A percentile compares a stretch with the other conserved stretches of the same genome.
These are phyloP conservation scores for Eucalyptus lansdowneana DNA, from an alignment of 345 rosid genomes.

Conservation along the genomic window DNA sequence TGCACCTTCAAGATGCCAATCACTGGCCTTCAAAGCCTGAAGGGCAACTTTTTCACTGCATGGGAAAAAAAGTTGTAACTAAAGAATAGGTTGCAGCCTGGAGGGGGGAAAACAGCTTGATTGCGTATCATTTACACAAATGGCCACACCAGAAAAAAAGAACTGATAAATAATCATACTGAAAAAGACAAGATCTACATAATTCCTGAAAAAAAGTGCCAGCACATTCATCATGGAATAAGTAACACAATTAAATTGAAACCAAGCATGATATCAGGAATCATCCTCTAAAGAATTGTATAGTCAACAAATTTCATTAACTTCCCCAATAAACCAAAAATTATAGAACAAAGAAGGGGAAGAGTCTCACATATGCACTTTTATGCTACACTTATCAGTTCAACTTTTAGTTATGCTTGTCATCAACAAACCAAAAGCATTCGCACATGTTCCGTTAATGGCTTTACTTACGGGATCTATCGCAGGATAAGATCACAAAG, in stretches of 20 bases:
- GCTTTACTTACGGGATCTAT: neutral
- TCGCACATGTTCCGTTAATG: neutral
- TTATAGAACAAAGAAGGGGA: neutral
- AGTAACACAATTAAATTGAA: neutral
- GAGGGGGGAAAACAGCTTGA: neutral
- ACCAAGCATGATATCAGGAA: neutral
- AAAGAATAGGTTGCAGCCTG: neutral
- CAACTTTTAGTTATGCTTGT: neutral
- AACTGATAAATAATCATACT: neutral
- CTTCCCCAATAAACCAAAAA: neutral
- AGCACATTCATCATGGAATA: neutral
- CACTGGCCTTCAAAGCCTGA: constrained; percentile 82
- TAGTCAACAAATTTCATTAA: neutral
- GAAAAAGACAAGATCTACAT: neutral
- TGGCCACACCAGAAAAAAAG: neutral
- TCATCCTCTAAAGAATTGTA: neutral
- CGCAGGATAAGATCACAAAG: neutral
- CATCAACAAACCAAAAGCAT: neutral
- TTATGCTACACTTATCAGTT: neutral
- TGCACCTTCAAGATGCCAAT: constrained; percentile 96
- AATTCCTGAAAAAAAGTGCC: neutral
- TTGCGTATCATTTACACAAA: neutral
- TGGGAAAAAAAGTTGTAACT: neutral
- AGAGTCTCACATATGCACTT: neutral
- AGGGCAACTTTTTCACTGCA: constrained; percentile 83